Evolutionary conservation across 2,329 filamentous ascomycete species (phyloP).

Genomic region (Colletotrichum incanum): DNA sequence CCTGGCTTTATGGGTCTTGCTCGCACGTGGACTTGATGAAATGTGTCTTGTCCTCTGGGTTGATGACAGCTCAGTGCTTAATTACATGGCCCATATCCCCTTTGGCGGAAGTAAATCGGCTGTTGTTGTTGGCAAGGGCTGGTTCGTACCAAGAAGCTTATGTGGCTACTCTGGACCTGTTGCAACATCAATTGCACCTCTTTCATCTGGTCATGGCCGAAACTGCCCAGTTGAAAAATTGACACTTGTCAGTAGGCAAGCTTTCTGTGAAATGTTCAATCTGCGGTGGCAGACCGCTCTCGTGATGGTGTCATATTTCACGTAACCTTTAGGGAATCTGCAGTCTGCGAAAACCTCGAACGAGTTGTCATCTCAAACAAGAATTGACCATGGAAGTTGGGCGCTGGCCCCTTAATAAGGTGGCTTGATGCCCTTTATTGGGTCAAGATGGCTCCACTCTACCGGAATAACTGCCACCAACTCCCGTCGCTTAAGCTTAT

Average conservation of each 20-base stretch:
- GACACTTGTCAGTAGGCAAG: not conserved
- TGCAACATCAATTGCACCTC: not conserved
- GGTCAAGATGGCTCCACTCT: not conserved
- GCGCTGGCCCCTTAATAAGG: conserved; percentile 28
- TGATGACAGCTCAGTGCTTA: not conserved
- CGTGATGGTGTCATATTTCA: conserved; percentile 23
- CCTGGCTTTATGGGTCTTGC: not conserved
- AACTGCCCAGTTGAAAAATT: not conserved
- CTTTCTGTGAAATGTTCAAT: not conserved
- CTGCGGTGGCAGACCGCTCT: conserved; percentile 20
- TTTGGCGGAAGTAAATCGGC: not conserved
- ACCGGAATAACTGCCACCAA: conserved; percentile 26
- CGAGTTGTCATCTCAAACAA: conserved; percentile 2
- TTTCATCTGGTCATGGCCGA: not conserved
- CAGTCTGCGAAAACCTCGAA: not conserved
- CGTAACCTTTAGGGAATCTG: conserved; percentile 38
- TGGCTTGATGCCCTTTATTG: conserved; percentile 12
- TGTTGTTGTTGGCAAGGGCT: not conserved
- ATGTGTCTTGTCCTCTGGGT: not conserved
- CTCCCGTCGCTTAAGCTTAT: conserved; percentile 36
- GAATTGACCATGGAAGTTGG: conserved; percentile 28
- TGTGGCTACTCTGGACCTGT: too few relatives aligned
- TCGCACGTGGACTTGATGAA: not conserved
- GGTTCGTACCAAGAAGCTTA: too few relatives aligned
- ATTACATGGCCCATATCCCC: not conserved